Evolutionary conservation across 345 rosid species (phyloP).

Genomic region (Lepidium didymum): DNA sequence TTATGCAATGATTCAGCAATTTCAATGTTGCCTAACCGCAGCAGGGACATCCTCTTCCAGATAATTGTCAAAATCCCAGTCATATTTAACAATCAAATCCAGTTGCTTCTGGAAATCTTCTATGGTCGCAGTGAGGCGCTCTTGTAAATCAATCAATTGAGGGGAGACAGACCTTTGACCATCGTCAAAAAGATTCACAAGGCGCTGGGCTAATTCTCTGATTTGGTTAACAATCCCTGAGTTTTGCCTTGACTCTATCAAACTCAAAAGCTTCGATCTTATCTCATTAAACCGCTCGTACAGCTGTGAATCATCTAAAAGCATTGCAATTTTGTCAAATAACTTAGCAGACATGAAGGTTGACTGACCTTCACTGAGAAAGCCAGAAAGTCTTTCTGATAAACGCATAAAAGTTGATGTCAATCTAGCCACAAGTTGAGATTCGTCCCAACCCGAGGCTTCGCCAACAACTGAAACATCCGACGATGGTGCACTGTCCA

Average conservation of each 20-base stretch:
- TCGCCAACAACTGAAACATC: constrained; percentile 36
- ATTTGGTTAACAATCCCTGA: constrained; percentile 67
- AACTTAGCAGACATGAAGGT: constrained; percentile 66
- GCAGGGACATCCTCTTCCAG: constrained; percentile 97
- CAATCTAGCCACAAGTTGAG: constrained; percentile 49
- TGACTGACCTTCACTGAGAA: constrained; percentile 81
- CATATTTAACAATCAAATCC: constrained; percentile 76
- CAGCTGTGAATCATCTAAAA: constrained; percentile 62
- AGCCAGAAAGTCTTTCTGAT: constrained; percentile 85
- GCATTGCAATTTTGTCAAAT: constrained; percentile 71
- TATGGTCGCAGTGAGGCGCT: constrained; percentile 62
- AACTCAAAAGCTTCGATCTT: constrained; percentile 55
- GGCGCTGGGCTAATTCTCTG: constrained; percentile 60
- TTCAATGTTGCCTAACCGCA: constrained; percentile 77
- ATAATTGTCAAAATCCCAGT: constrained; percentile 97
- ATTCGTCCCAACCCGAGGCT: constrained; percentile 68
- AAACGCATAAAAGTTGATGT: constrained; percentile 72
- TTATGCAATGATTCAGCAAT: neutral
- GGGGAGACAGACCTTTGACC: constrained; percentile 81
- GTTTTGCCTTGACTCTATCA: constrained; percentile 71
- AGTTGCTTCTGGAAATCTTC: constrained; percentile 94
- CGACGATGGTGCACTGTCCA: constrained; percentile 23
- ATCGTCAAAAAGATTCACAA: constrained; percentile 73
- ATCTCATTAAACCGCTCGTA: constrained; percentile 68
- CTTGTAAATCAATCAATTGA: constrained; percentile 74